Evolutionary conservation across 768 basidiomycete species (phyloP), one percentile per base, ranked within the genome.

Genomic region (Tephrocybe rancida): DNA sequence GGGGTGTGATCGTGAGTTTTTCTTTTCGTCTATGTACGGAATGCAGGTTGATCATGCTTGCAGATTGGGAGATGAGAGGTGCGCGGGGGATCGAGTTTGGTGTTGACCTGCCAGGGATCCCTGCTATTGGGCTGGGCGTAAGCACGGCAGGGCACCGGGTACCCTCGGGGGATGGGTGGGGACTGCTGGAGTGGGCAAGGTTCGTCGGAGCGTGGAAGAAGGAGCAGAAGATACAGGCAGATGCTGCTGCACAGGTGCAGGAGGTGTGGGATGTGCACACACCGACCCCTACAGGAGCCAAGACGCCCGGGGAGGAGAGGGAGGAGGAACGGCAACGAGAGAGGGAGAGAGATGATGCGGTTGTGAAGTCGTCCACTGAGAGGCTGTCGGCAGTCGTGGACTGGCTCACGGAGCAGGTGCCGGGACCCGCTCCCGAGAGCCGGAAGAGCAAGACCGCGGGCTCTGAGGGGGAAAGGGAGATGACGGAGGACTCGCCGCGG

Each of bases 31-130:
- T 46, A 29, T 37, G 3, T 32, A 26, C 16, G 14, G 35, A 9
- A 5, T 35, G 29, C 49, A 14, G 38, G 30, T 48, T 54, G 9
- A 49, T 22, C 34, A 26, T 29, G 41, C 19, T 25, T 45, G 5
- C 52, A 81, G 80, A 99, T 64, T 99, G 97, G 97, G 90, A 96
- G 62, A 82, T 98, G 67, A 74, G 97, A 56, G 97, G 96, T 0
- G 87, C 92, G 19, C 72, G 87, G n/a, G 92, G 94, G 3, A 73
- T 87, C 60, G 90, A 87, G 51, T 76, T 83, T 44, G 83, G 77
- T 42, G 74, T 86, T 1, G 84, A 90, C 58, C 67, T 84, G 16
- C 82, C 79, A 18, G 81, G 76, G 25, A 72, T 78, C 26, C 71
- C 79, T 50, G 69, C 72, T 30, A 67, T 82, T 62, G 70, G 78